Evolutionary conservation across 441 rosid genomes (phyloP), one percentile per base, ranked within the genome.

Genomic region (Aleurites moluccanus): DNA sequence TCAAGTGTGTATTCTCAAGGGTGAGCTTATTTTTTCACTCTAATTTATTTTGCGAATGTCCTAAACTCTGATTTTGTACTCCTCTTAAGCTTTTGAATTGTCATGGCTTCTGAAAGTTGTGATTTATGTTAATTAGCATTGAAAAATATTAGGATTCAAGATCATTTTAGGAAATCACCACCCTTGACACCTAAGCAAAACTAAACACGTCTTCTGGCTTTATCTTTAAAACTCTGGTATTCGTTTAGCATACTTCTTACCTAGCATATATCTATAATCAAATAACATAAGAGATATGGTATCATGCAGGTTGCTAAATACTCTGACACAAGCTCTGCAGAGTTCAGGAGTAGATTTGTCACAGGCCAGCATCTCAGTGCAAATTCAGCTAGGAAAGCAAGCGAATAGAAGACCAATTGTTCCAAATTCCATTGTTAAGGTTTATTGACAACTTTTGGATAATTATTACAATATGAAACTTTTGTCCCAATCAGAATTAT

Each of bases 261-360:
- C 40, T n/a, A 18, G 27, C 33, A 10, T 20, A n/a, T 33, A 4
- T 3, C 38, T 4, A 35, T 0, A 38, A 38, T 11, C 30, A 33
- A 64, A 35, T 57, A 59, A 25, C 40, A 49, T 4, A 56, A 10
- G 16, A 35, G 23, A 25, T 64, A 33, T 33, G 55, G 14, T 23
- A 57, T 47, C 4, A 16, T 67, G 77, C 88, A 94, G 99, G 83
- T 85, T 95, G 82, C 78, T 91, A 73, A 89, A 85, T 78, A 86
- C 93, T 53, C 75, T 95, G 67, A 93, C 89, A 18, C 90, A 88
- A 85, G 94, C 97, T 35, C 85, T 95, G 76, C 90, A 88, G 80
- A 88, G 83, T 62, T 86, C 95, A 38, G 99, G 99, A 74, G 94
- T 95, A 63, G 97, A 95, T 82, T 84, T 95, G 60, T 87, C 98